Evolutionary conservation across 306 rosid species (phyloP).

Genomic region (Gleditsia sinensis): DNA sequence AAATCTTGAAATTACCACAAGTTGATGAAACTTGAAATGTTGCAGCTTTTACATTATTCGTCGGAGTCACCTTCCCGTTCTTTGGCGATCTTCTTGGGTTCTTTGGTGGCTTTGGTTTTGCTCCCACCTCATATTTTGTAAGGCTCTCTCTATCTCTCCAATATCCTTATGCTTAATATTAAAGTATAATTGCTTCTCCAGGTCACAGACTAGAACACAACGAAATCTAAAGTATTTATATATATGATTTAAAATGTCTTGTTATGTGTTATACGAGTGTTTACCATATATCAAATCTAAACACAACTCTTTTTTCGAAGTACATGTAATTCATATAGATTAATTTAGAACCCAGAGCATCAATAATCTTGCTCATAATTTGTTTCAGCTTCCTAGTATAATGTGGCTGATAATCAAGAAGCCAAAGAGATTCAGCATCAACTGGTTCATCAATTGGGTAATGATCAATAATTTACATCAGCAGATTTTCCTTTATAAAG

Average conservation of each 20-base stretch:
- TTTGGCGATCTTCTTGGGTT: slow-evolving; percentile 96
- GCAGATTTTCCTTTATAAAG: slow-evolving; percentile 7
- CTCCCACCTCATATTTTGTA: slow-evolving; percentile 87
- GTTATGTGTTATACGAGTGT: too few relatives aligned
- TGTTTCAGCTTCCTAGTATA: slow-evolving; percentile 77
- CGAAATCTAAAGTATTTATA: too few relatives aligned
- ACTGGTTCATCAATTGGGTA: slow-evolving; percentile 97
- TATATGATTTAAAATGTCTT: too few relatives aligned
- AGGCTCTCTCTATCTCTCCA: slow-evolving; percentile 23
- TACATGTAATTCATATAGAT: too few relatives aligned
- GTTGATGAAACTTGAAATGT: slow-evolving; percentile 25
- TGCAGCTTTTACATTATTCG: slow-evolving; percentile 75
- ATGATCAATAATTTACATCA: background rate
- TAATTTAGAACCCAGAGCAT: background rate
- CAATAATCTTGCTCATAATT: background rate
- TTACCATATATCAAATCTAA: too few relatives aligned
- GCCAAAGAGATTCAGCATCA: slow-evolving; percentile 75
- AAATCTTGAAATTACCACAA: background rate
- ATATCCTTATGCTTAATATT: slow-evolving; percentile 4
- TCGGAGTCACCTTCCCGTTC: slow-evolving; percentile 89
- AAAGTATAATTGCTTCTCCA: too few relatives aligned
- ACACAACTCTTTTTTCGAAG: too few relatives aligned
- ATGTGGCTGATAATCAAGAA: slow-evolving; percentile 93
- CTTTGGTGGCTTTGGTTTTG: slow-evolving; percentile 95
- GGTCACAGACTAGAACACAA: too few relatives aligned